Percentiles rank a stretch among this genome's conserved stretches.
Evolutionary conservation across 768 basidiomycete species (phyloP).

Genomic region (Austroboletus eburneus): DNA sequence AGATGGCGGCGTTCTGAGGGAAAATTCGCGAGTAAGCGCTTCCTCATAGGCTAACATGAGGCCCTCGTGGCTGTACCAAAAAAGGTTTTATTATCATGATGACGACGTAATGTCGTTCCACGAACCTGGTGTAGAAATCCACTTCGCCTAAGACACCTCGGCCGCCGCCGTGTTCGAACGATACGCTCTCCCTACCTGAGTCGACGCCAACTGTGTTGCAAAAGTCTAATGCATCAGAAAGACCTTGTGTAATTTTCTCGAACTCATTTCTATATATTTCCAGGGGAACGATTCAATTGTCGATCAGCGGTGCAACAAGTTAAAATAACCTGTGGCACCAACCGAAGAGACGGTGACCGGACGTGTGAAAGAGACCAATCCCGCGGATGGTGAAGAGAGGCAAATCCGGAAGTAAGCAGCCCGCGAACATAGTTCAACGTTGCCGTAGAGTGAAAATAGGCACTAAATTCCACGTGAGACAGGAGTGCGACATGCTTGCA

Average conservation of each 20-base stretch:
- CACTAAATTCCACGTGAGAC: slow-evolving; percentile 41
- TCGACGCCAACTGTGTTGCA: slow-evolving; percentile 82
- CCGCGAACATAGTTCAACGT: slow-evolving; percentile 91
- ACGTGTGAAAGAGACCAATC: slow-evolving; percentile 94
- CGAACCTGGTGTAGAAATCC: slow-evolving; percentile 88
- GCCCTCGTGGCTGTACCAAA: slow-evolving; percentile 67
- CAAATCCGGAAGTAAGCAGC: slow-evolving; percentile 88
- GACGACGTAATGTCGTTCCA: background rate
- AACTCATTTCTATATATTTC: slow-evolving; percentile 61
- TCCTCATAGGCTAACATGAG: slow-evolving; percentile 91
- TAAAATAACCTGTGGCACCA: slow-evolving; percentile 15
- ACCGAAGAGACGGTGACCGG: slow-evolving; percentile 74
- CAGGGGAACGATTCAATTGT: background rate
- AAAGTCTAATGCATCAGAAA: slow-evolving; percentile 92
- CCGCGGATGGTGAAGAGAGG: slow-evolving; percentile 84
- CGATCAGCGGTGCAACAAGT: slow-evolving; percentile 11
- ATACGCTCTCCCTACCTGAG: slow-evolving; percentile 37
- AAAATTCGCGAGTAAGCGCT: slow-evolving; percentile 75
- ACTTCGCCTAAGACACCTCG: slow-evolving; percentile 77
- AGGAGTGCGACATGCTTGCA: background rate
- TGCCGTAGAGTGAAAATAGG: slow-evolving; percentile 93
- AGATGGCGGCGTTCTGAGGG: slow-evolving; percentile 32
- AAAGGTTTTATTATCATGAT: background rate
- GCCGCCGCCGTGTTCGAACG: slow-evolving; percentile 71
- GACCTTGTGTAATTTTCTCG: slow-evolving; percentile 75